Percentiles rank a stretch among this genome's conserved stretches.
phyloP scores from a whole-genome alignment of 2,329 filamentous ascomycete species.

The Trichoderma oligosporum region DNA sequence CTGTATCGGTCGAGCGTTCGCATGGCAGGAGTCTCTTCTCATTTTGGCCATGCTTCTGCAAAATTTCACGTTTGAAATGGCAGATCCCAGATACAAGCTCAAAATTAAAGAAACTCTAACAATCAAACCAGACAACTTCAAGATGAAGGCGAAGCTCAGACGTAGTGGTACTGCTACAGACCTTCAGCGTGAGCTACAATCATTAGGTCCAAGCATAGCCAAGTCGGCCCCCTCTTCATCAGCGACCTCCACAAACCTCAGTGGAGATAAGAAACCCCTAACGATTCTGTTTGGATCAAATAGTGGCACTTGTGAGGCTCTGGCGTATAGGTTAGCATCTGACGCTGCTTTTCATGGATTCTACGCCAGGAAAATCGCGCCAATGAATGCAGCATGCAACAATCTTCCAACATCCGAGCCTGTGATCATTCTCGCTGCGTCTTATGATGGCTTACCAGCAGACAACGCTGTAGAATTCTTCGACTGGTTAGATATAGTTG shows the following conservation, averaged over 20 bases:
- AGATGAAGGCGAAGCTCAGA: slow-evolving; percentile 53
- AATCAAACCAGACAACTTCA: slow-evolving; percentile 57
- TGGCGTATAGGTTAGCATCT: slow-evolving; percentile 57
- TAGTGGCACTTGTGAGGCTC: slow-evolving; percentile 63
- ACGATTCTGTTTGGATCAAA: slow-evolving; percentile 67
- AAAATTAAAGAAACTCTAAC: slow-evolving; percentile 53
- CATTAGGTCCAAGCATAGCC: neutral
- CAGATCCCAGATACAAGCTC: slow-evolving; percentile 55
- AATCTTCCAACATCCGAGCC: slow-evolving; percentile 54
- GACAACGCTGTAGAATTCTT: slow-evolving; percentile 66
- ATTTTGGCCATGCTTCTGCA: slow-evolving; percentile 55
- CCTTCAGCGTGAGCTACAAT: slow-evolving; percentile 31
- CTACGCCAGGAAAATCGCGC: slow-evolving; percentile 45
- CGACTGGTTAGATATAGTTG: slow-evolving; percentile 55
- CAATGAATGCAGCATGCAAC: slow-evolving; percentile 55
- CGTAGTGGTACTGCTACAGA: slow-evolving; percentile 37
- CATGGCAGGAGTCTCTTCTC: slow-evolving; percentile 49
- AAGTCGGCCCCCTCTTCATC: neutral
- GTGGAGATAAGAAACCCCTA: slow-evolving; percentile 36
- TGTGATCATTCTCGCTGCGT: slow-evolving; percentile 60
- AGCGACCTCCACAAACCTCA: neutral
- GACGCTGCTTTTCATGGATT: slow-evolving; percentile 56
- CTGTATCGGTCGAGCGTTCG: slow-evolving; percentile 53
- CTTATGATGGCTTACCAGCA: slow-evolving; percentile 67
- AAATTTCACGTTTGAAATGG: slow-evolving; percentile 61